Base-by-base conservation (phyloP, 129 eudicot genomes). In the Helianthus tuberosus region DNA sequence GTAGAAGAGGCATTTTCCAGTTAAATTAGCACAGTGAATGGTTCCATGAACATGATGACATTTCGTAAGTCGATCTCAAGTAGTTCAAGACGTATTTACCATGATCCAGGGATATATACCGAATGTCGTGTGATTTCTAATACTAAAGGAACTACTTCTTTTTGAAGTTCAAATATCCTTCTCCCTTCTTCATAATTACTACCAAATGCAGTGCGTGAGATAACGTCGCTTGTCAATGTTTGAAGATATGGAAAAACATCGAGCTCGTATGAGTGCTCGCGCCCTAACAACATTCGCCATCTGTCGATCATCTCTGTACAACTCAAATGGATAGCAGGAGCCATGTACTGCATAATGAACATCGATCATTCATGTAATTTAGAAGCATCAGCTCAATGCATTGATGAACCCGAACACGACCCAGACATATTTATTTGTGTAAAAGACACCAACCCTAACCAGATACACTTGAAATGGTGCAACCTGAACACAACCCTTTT, bases 231-330 rank as follows among this genome's bases (percentile, higher is more conserved):
- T 27, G 69, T 20, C 5, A 65, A 53, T 46, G 83, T 66, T 48
- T 79, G 83, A 72, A 79, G 83, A 54, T 52, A 79, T 3, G 83
- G 83, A 38, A 65, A 79, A 12, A 79, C 74, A 12, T 79, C 78
- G 3, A 79, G 35, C 74, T 79, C 83, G 32, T 68, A 64, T 35
- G 74, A 71, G 25, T 71, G 62, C 8, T 54, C 68, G 12, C 59
- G 9, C 13, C 62, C 61, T 32, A 79, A 72, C 32, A 65, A 29
- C 46, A 43, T 73, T 39, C 59, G 62, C 78, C 83, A 79, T 47
- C 46, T 64, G 5, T 49, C 54, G 32, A 64, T 46, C 83, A 79
- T 79, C 65, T 79, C 83, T 5, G 27, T 53, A 65, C 83, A 79
- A 48, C 83, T 71, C 53, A 65, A 59, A 72, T 64, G 78, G 68